Percentiles rank a stretch among this genome's conserved stretches.
Conservation (phyloP, 257 asterid genomes). For the Ligustrum vulgare region DNA sequence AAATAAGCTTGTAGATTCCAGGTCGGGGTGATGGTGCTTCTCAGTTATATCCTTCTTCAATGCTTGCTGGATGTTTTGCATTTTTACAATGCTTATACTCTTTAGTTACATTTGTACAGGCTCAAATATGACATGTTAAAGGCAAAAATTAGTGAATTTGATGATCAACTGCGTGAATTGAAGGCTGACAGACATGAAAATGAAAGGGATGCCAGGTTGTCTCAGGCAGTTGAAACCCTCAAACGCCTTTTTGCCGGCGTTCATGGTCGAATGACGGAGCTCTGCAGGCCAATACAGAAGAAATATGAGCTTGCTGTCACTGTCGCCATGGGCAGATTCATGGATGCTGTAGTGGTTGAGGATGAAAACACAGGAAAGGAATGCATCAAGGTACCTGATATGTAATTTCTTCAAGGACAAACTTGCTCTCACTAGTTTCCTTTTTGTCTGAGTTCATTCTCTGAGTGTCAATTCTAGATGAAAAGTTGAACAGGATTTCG, state of each 20-base stretch:
- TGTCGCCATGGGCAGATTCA: conserved; percentile 99
- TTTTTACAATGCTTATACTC: conserved; percentile 20
- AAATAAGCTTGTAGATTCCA: conserved; percentile 72
- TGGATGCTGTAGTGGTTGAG: conserved; percentile 99
- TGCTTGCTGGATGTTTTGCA: conserved; percentile 3
- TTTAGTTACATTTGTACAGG: conserved; percentile 40
- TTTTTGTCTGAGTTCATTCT: conserved; percentile 16
- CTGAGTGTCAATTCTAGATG: conserved; percentile 6
- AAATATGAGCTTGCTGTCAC: conserved; percentile 97
- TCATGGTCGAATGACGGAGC: conserved; percentile 99
- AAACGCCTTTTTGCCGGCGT: conserved; percentile 97
- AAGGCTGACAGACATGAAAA: conserved; percentile 95
- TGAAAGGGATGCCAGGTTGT: conserved; percentile 88
- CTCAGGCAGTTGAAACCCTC: conserved; percentile 85
- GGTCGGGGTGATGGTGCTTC: conserved; percentile 45
- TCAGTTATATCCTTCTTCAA: conserved; percentile 23
- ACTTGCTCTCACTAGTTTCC: neutral
- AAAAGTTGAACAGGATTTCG: neutral
- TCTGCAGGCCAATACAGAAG: conserved; percentile 91
- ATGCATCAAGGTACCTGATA: conserved; percentile 76
- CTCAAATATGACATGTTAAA: conserved; percentile 67
- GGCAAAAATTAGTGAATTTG: conserved; percentile 70
- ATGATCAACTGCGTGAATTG: conserved; percentile 82
- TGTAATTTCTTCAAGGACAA: neutral
- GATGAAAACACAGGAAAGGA: conserved; percentile 95